phyloP scores from a whole-genome alignment of 1,284 basidiomycete species.

The Erythrobasidium hasegawianum region DNA sequence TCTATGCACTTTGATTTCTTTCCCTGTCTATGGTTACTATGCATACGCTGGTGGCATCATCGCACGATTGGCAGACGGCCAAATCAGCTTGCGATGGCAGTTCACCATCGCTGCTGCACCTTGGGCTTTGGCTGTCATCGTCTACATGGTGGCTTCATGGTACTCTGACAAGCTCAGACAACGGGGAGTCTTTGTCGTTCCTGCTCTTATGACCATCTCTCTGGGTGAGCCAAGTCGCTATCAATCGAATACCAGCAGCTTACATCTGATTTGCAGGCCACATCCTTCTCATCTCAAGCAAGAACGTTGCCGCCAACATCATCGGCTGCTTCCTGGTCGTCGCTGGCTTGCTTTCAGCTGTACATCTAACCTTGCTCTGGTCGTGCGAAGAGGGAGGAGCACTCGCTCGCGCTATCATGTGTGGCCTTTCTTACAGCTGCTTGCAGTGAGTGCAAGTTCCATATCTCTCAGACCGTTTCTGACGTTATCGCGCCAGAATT shows the following conservation, averaged over 20 bases:
- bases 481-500: too few relatives aligned
- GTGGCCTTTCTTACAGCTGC: not conserved
- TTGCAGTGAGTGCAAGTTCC: not conserved
- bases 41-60: not conserved
- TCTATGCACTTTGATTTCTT: not conserved
- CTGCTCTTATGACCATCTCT: not conserved
- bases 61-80: not conserved
- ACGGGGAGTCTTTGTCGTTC: not conserved
- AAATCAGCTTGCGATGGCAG: not conserved
- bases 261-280: not conserved
- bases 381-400: not conserved
- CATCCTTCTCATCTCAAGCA: not conserved
- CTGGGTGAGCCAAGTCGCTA: not conserved
- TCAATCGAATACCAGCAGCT: not conserved
- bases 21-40: slow-evolving; percentile 4
- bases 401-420: not conserved
- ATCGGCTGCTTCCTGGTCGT: slow-evolving; percentile 1
- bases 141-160: not conserved
- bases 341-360: not conserved
- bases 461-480: too few relatives aligned
- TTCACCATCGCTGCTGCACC: not conserved
- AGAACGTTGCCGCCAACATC: not conserved
- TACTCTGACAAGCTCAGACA: not conserved
- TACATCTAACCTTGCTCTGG: not conserved
- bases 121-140: not conserved